A percentile compares a stretch with the other conserved stretches of the same genome.
Evolutionary conservation across 139 green algal species (phyloP).

Genomic region (Picochlorum sp.): DNA sequence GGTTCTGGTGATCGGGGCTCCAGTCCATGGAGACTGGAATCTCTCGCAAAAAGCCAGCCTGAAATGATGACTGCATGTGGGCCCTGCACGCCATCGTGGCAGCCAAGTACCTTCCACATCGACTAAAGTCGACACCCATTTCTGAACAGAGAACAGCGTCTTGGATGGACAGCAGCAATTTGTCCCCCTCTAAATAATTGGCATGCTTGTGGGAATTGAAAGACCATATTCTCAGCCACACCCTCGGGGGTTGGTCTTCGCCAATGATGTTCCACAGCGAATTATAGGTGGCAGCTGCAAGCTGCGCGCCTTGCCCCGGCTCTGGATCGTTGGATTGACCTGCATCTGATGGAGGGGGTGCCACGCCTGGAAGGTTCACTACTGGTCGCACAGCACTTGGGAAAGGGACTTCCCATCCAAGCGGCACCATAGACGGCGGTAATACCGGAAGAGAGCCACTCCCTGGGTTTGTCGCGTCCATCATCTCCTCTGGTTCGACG

Average conservation of each 20-base stretch:
- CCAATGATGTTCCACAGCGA: slow-evolving; percentile 42
- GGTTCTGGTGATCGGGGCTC: neutral
- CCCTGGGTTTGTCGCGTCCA: neutral
- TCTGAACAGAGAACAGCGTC: slow-evolving; percentile 80
- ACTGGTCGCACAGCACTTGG: slow-evolving; percentile 4
- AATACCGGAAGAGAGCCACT: slow-evolving; percentile 8
- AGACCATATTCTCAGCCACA: slow-evolving; percentile 67
- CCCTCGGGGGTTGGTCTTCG: slow-evolving; percentile 58
- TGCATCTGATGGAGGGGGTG: neutral
- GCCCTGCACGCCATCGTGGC: slow-evolving; percentile 54
- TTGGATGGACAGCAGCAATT: slow-evolving; percentile 39
- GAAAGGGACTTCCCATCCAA: slow-evolving; percentile 55
- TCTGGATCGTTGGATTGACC: neutral
- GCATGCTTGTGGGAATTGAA: slow-evolving; percentile 33
- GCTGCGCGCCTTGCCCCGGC: slow-evolving; percentile 10
- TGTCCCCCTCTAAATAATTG: slow-evolving; percentile 17
- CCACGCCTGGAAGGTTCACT: neutral
- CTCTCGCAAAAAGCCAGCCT: too few relatives aligned
- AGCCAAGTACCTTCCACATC: slow-evolving; percentile 66
- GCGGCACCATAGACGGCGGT: slow-evolving; percentile 41
- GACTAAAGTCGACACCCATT: slow-evolving; percentile 85
- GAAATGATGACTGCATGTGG: neutral
- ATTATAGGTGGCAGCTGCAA: slow-evolving; percentile 33
- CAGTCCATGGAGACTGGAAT: slow-evolving; percentile 5
- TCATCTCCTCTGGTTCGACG: neutral